These are phyloP conservation scores for Globisporangium camurandrum DNA, from an alignment of 352 stramenopile species.

Conservation along the genomic window DNA sequence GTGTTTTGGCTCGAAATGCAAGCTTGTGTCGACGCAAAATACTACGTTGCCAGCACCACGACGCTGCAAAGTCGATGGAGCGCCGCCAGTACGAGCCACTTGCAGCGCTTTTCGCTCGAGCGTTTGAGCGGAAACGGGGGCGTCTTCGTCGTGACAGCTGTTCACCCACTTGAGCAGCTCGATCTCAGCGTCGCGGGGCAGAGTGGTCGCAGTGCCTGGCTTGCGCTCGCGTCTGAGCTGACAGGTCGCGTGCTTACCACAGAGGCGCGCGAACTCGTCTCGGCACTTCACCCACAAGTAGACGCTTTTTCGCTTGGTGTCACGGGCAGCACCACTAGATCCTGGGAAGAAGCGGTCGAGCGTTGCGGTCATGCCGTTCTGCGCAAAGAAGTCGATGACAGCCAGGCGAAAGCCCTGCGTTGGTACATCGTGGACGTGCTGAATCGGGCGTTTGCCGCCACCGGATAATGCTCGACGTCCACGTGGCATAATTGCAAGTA, in stretches of 20 bases:
- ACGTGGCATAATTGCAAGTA: neutral
- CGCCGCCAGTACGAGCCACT: neutral
- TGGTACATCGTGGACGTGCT: neutral
- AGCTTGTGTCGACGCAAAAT: slow-evolving; percentile 5
- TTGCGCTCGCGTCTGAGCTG: neutral
- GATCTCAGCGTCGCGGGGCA: neutral
- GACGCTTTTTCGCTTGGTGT: slow-evolving; percentile 8
- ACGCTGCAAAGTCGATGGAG: neutral
- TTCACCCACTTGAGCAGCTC: slow-evolving; percentile 1
- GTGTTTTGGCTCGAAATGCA: neutral
- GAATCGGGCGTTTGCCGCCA: neutral
- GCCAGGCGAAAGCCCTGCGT: neutral
- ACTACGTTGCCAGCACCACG: slow-evolving; percentile 1
- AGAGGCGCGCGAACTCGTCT: neutral
- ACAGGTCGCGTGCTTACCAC: neutral
- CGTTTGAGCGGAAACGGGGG: neutral
- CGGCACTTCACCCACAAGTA: slow-evolving; percentile 5
- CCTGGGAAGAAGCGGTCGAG: slow-evolving; percentile 1
- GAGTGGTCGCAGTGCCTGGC: neutral
- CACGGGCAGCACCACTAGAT: neutral
- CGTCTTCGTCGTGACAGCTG: neutral
- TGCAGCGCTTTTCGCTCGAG: neutral
- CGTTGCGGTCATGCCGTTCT: neutral
- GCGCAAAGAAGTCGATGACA: neutral
- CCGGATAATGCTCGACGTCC: neutral